A percentile compares a stretch with the other conserved stretches of the same genome.
Evolutionary conservation across 2,329 filamentous ascomycete genomes (phyloP).

Genomic region (Phyllosticta citrichinensis): DNA sequence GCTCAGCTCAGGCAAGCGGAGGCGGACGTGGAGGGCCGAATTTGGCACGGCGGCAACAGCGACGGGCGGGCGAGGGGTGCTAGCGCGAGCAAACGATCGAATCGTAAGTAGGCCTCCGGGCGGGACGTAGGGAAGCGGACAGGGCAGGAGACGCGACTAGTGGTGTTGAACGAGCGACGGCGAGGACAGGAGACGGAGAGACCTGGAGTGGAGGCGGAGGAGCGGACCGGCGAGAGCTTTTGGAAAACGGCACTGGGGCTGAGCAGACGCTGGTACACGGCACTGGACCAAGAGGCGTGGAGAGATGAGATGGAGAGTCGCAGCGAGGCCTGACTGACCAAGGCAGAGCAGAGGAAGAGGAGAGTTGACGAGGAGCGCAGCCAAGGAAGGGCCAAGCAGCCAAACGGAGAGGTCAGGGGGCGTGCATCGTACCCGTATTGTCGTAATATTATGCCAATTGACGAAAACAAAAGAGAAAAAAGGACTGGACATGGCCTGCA

Average conservation of each 20-base stretch:
- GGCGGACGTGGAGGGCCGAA: not conserved
- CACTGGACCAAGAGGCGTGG: not conserved
- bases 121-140: not conserved
- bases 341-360: too few species aligned
- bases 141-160: not conserved
- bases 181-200: not conserved
- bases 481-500: not conserved
- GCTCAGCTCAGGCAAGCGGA: not conserved
- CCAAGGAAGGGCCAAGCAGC: not conserved
- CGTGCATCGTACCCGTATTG: not conserved
- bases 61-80: not conserved
- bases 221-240: conserved; percentile 1
- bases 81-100: conserved; percentile 8
- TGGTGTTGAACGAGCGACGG: conserved; percentile 3
- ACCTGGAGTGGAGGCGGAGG: not conserved
- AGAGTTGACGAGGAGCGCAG: not conserved
- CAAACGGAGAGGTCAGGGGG: not conserved
- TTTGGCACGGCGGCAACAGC: not conserved
- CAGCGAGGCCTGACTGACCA: too few species aligned
- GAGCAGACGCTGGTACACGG: not conserved
- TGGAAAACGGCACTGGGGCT: conserved; percentile 1
- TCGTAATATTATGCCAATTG: not conserved
- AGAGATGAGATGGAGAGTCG: not conserved
- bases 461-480: not conserved
- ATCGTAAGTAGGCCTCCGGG: not conserved